phyloP scores from a whole-genome alignment of 768 basidiomycete genomes.

The Paxillus involutus region DNA sequence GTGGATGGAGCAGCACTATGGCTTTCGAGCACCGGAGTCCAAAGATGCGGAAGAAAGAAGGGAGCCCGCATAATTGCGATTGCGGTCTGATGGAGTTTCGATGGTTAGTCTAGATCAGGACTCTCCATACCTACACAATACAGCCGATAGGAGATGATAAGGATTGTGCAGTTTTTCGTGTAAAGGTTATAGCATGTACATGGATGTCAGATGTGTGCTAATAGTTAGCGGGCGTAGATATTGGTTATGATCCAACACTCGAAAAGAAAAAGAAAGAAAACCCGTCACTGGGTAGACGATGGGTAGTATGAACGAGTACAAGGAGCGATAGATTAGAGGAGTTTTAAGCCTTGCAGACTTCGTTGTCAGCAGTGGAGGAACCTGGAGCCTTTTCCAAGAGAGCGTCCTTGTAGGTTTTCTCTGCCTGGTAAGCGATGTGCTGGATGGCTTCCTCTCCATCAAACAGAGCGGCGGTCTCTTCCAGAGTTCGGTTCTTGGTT shows the following conservation, averaged over 20 bases:
- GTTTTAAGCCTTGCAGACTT: neutral
- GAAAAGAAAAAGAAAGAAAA: neutral
- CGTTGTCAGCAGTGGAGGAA: constrained; percentile 3
- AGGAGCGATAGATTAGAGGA: neutral
- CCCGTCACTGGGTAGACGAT: too few relatives aligned
- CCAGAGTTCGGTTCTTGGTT: constrained; percentile 71
- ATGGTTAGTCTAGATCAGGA: too few relatives aligned
- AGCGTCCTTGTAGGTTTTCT: constrained; percentile 10
- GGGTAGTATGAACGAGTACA: too few relatives aligned
- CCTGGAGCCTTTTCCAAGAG: constrained; percentile 18
- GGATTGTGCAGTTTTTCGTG: too few relatives aligned
- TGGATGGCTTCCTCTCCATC: constrained; percentile 61
- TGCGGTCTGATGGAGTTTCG: too few relatives aligned
- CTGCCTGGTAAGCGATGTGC: constrained; percentile 31
- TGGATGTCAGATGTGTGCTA: neutral
- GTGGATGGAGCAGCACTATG: too few relatives aligned
- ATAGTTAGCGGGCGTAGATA: neutral
- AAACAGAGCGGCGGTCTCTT: constrained; percentile 82
- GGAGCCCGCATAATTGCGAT: too few relatives aligned
- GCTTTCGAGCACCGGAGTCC: too few relatives aligned
- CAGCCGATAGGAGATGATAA: too few relatives aligned
- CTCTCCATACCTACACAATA: too few relatives aligned
- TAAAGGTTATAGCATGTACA: too few relatives aligned
- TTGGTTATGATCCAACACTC: neutral
- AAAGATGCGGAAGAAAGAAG: too few relatives aligned